Base-by-base conservation (phyloP, 306 rosid species). In the Acacia acuminata region DNA sequence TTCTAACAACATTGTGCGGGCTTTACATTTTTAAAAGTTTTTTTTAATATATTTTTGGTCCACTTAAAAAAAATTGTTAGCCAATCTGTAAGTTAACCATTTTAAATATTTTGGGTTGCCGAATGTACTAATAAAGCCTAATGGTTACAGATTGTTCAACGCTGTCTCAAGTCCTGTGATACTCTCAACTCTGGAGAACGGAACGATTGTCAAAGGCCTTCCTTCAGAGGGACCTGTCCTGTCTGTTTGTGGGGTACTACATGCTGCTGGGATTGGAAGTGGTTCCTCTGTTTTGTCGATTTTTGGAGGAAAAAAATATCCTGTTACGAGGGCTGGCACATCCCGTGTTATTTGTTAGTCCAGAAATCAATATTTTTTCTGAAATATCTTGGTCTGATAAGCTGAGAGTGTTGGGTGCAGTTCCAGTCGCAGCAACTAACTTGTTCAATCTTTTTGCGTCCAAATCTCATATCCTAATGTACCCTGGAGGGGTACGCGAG, bases 161-260 rank as follows among this genome's bases (percentile, higher is more conserved):
- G 3, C 44, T 13, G 77, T 85, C 63, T 85, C 95, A 25, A 90
- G 91, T 84, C 85, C 98, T 60, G 97, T 92, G 47, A 87, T 88
- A 91, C 77, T 93, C 73, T 93, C 98, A 75, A 96, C 99, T 68
- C 88, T 96, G 86, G 93, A 84, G 79, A 87, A 88, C 63, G 99
- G 99, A 53, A 84, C 85, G 73, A 76, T 92, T 56, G 96, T 93
- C 75, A 89, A 91, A 85, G 99, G 99, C 64, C 73, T 96, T 66
- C 99, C 99, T 73, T 88, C 88, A 42, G 94, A 92, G 79, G 99
- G 98, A 43, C 99, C 99, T 45, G 99, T 96, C 83, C 60, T 96
- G 83, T 88, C 60, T 96, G 83, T 88, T 84, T 19, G 96, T 96
- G 82, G 99, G 98, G 82, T 90, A 93, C 85, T 97, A 96, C 88